These are phyloP conservation scores for Fusarium domesticum DNA, from an alignment of 2,329 filamentous ascomycete species.

Conservation along the genomic window DNA sequence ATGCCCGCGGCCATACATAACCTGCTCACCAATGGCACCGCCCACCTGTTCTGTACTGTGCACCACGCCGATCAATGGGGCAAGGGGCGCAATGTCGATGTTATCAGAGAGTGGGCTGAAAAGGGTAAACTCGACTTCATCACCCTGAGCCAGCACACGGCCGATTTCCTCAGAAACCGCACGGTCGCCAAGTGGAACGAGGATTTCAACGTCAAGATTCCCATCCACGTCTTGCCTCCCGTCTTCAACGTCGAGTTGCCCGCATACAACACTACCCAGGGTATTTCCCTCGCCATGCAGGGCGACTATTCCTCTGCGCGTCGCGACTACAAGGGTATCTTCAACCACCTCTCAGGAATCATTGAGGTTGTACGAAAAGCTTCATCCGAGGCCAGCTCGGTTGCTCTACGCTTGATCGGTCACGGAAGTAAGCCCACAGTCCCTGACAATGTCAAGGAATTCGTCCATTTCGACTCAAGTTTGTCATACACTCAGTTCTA, in stretches of 20 bases:
- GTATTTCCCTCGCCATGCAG: conserved; percentile 1
- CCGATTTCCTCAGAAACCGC: neutral
- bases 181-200: neutral
- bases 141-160: conserved; percentile 1
- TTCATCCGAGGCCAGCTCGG: neutral
- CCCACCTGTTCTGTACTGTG: neutral
- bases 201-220: neutral
- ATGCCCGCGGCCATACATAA: conserved; percentile 13
- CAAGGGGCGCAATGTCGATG: neutral
- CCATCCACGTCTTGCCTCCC: conserved; percentile 1
- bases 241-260: neutral
- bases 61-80: conserved; percentile 2
- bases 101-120: neutral
- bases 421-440: neutral
- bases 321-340: conserved; percentile 2
- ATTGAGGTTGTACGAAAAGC: neutral
- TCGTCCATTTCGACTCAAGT: neutral
- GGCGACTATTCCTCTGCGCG: neutral
- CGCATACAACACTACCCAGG: neutral
- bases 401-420: neutral
- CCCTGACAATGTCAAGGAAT: conserved; percentile 1
- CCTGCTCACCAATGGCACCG: neutral
- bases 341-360: neutral
- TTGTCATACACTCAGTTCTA: conserved; percentile 1
- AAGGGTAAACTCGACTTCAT: neutral